A percentile compares a stretch with the other conserved stretches of the same genome.
These are phyloP conservation scores for Lactarius sp. DNA, from an alignment of 768 basidiomycete genomes.

Conservation along the genomic window DNA sequence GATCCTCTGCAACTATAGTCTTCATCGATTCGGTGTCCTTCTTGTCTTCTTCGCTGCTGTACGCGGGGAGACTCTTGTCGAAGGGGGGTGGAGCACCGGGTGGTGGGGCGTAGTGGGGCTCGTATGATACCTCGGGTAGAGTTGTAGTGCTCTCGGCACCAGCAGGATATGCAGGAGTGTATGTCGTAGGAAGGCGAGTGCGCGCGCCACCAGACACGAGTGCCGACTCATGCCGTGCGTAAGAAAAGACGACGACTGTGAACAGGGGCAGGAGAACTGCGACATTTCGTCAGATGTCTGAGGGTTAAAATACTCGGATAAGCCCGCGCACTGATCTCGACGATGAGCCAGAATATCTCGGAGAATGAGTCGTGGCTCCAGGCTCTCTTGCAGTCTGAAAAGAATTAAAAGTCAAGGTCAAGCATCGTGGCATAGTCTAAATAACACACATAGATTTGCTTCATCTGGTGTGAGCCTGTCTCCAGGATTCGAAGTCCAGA, in stretches of 20 bases:
- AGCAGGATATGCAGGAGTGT: constrained; percentile 31
- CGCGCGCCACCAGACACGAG: constrained; percentile 39
- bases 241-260: constrained; percentile 60
- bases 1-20: constrained; percentile 39
- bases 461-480: constrained; percentile 31
- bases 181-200: constrained; percentile 39
- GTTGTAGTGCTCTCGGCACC: constrained; percentile 18
- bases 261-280: constrained; percentile 58
- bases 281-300: background rate
- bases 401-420: constrained; percentile 19
- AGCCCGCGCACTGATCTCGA: constrained; percentile 48
- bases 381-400: constrained; percentile 53
- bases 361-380: constrained; percentile 67
- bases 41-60: constrained; percentile 33
- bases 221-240: constrained; percentile 70
- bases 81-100: constrained; percentile 43
- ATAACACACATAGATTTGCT: constrained; percentile 45
- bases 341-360: constrained; percentile 58
- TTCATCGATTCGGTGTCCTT: constrained; percentile 30
- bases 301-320: background rate
- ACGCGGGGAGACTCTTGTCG: constrained; percentile 40
- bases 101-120: constrained; percentile 42
- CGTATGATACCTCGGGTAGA: constrained; percentile 26
- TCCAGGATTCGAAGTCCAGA: constrained; percentile 30
- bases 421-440: background rate